phyloP scores from a whole-genome alignment of 1,284 basidiomycete genomes.

The Apiotrichum montevideense region DNA sequence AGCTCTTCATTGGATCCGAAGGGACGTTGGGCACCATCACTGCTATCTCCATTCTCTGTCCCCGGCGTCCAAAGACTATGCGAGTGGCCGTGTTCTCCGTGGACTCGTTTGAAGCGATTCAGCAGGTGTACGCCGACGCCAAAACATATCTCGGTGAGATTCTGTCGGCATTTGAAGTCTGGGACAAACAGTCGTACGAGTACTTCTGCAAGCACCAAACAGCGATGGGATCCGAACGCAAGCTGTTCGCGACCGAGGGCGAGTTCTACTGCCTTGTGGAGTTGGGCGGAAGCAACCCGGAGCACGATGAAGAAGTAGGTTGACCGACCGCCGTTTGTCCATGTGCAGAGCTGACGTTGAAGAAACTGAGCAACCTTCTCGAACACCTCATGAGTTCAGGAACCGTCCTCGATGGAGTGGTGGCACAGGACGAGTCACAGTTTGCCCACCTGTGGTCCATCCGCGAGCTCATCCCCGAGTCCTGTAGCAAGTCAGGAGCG shows the following conservation, averaged over 20 bases:
- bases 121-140: slow-evolving; percentile 52
- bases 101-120: slow-evolving; percentile 53
- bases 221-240: slow-evolving; percentile 30
- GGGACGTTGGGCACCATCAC: slow-evolving; percentile 95
- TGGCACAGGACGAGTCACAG: slow-evolving; percentile 87
- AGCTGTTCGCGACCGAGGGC: slow-evolving; percentile 58
- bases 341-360: slow-evolving; percentile 6
- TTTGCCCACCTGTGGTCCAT: slow-evolving; percentile 86
- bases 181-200: slow-evolving; percentile 76
- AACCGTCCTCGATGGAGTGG: slow-evolving; percentile 81
- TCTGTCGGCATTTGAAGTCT: slow-evolving; percentile 95
- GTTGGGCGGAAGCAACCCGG: slow-evolving; percentile 87
- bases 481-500: slow-evolving; percentile 87
- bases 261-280: slow-evolving; percentile 87
- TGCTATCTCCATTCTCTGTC: slow-evolving; percentile 88
- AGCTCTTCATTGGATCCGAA: slow-evolving; percentile 96
- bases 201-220: slow-evolving; percentile 55
- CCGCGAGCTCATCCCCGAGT: slow-evolving; percentile 90
- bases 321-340: too few species aligned
- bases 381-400: slow-evolving; percentile 73
- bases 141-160: slow-evolving; percentile 82
- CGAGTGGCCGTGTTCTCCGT: slow-evolving; percentile 55
- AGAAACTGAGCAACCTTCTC: slow-evolving; percentile 83
- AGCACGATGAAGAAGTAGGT: slow-evolving; percentile 87
- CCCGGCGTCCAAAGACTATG: slow-evolving; percentile 67